A percentile compares a stretch with the other conserved stretches of the same genome.
Evolutionary conservation across 2,329 filamentous ascomycete species (phyloP).

Genomic region (Raffaelea deltoideospora): DNA sequence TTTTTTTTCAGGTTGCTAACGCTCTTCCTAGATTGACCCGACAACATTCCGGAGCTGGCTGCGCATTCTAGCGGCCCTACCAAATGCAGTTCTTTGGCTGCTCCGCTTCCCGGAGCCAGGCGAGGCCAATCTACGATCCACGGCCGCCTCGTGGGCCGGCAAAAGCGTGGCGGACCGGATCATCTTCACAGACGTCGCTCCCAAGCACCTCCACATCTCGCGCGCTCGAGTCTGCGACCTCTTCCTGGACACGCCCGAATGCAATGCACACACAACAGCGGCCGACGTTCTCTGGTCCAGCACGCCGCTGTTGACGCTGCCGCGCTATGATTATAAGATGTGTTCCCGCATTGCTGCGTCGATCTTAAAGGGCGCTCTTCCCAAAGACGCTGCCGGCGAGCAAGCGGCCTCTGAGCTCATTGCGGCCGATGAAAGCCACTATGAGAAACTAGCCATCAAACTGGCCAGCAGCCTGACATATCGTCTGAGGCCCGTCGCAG

Average conservation of each 20-base stretch:
- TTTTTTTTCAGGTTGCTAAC: not conserved
- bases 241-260: constrained; percentile 94
- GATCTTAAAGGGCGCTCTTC: constrained; percentile 79
- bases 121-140: constrained; percentile 68
- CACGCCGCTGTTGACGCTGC: constrained; percentile 78
- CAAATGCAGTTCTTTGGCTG: constrained; percentile 85
- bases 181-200: constrained; percentile 90
- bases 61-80: constrained; percentile 70
- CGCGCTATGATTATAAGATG: constrained; percentile 95
- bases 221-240: constrained; percentile 84
- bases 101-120: constrained; percentile 92
- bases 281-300: constrained; percentile 95
- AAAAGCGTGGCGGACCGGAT: constrained; percentile 73
- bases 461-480: constrained; percentile 54
- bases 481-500: constrained; percentile 8
- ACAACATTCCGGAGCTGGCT: constrained; percentile 94
- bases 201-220: constrained; percentile 86
- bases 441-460: constrained; percentile 61
- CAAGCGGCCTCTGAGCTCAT: constrained; percentile 62
- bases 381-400: constrained; percentile 51
- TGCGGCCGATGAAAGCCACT: constrained; percentile 61
- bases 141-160: constrained; percentile 71
- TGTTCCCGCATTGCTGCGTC: constrained; percentile 96
- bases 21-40: constrained; percentile 68
- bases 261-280: constrained; percentile 94